phyloP scores from a whole-genome alignment of 176 grass and related monocot genomes.

The Hsuehochloa calcarea region DNA sequence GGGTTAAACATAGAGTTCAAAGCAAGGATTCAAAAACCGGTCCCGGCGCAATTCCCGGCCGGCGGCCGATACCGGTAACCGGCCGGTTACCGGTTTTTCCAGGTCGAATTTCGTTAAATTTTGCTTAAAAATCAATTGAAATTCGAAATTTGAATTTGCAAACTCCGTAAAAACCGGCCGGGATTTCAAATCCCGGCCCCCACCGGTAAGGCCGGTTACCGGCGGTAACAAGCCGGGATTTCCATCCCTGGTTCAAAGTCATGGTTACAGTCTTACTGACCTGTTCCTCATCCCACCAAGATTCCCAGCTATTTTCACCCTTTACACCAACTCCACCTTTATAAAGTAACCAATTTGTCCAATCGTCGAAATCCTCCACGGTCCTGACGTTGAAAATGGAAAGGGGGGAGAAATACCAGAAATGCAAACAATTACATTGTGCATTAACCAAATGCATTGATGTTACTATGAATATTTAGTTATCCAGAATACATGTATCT shows the following conservation, averaged over 20 bases:
- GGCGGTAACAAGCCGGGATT: too few species aligned
- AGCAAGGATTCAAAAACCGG: too few species aligned
- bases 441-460: not conserved
- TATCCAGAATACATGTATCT: not conserved
- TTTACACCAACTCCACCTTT: conserved; percentile 98
- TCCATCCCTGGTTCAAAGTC: not conserved
- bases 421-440: not conserved
- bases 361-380: conserved; percentile 96
- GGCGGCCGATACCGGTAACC: too few species aligned
- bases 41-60: too few species aligned
- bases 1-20: conserved; percentile 10
- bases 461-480: not conserved
- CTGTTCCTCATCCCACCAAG: conserved; percentile 97
- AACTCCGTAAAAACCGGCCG: too few species aligned
- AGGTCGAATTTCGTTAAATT: too few species aligned
- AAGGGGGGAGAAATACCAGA: not conserved
- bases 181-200: too few species aligned
- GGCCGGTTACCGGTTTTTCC: too few species aligned
- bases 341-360: conserved; percentile 95
- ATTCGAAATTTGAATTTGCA: too few species aligned
- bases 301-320: conserved; percentile 91
- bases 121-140: too few species aligned
- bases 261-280: conserved; percentile 43
- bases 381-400: conserved; percentile 42
- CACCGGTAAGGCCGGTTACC: too few species aligned